phyloP scores from a whole-genome alignment of 257 asterid genomes.

The Mitragyna speciosa region DNA sequence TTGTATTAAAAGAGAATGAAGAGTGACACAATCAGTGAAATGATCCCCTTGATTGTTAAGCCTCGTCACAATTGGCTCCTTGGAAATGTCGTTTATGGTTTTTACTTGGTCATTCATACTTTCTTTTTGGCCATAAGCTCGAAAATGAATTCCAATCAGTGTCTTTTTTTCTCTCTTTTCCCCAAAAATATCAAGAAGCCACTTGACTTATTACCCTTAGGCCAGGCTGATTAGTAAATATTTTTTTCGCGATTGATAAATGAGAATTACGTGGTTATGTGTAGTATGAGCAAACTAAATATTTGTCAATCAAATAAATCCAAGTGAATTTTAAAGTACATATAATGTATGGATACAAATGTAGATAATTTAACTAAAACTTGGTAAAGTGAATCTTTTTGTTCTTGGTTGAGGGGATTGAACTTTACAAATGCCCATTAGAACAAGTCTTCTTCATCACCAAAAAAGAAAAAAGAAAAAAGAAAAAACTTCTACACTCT shows the following conservation, averaged over 20 bases:
- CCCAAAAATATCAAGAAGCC: not conserved
- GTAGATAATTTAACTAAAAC: not conserved
- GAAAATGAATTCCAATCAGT: not conserved
- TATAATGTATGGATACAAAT: not conserved
- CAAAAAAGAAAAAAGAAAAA: no score
- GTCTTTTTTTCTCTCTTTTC: no score
- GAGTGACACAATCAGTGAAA: no score
- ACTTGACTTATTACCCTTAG: not conserved
- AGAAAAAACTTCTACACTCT: not conserved
- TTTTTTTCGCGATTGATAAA: no score
- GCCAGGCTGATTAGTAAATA: not conserved
- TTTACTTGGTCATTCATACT: not conserved
- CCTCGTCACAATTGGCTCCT: not conserved
- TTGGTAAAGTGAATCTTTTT: not conserved
- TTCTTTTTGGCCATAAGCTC: not conserved
- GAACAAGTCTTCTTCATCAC: not conserved
- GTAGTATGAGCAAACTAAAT: not conserved
- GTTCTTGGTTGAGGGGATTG: not conserved
- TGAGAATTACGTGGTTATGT: not conserved
- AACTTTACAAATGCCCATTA: no score
- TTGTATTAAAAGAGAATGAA: no score
- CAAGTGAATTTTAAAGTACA: not conserved
- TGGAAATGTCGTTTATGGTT: not conserved
- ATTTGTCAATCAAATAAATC: not conserved
- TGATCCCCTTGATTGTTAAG: no score